Base-by-base conservation (phyloP, 495 filamentous ascomycete genomes). In the Pseudotulostoma volvatum region DNA sequence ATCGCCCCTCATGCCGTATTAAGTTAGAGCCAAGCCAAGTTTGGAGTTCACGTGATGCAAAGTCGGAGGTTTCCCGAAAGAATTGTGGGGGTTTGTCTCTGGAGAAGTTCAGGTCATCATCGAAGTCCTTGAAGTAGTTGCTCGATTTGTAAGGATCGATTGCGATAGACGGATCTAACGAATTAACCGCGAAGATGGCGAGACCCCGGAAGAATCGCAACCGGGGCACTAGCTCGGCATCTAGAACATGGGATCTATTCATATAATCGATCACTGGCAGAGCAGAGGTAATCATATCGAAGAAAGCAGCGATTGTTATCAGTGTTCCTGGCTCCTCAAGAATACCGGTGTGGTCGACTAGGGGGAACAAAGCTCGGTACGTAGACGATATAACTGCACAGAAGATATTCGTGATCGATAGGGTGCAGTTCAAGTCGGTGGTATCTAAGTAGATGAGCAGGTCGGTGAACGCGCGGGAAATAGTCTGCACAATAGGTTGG, bases 211-310 rank as follows among this genome's bases (percentile, higher is more conserved):
- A 57, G 38, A 52, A 51, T 4, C 48, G 38, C 8, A 66, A 41
- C 33, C 57, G 50, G 1, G 41, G 32, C 2, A 60, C 36, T 9
- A 55, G 42, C n/a, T 34, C 31, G 4, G 43, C 38, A 11, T 43
- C 46, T 1, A 41, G 15, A 7, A 49, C 51, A 0, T 48, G 56
- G 14, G 53, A 41, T 7, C 63, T 56, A 31, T 63, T 43, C 36
- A 77, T 52, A 47, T 75, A 78, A 39, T 76, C 69, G 1, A 77
- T 35, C 5, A 70, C 37, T 9, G 59, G 59, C 15, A 78, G 51
- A 1, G 59, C 50, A 1, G 61, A 61, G 3, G 57, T 53, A n/a
- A 73, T 51, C 41, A 61, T 57, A 3, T 63, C 54, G 32, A 76
- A 50, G 34, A 69, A 64, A 2, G 50, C 49, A 15, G 54, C 50